A percentile compares a stretch with the other conserved stretches of the same genome.
Conservation (phyloP, 164 flowering plant genomes). For the Nelumbo lutea region DNA sequence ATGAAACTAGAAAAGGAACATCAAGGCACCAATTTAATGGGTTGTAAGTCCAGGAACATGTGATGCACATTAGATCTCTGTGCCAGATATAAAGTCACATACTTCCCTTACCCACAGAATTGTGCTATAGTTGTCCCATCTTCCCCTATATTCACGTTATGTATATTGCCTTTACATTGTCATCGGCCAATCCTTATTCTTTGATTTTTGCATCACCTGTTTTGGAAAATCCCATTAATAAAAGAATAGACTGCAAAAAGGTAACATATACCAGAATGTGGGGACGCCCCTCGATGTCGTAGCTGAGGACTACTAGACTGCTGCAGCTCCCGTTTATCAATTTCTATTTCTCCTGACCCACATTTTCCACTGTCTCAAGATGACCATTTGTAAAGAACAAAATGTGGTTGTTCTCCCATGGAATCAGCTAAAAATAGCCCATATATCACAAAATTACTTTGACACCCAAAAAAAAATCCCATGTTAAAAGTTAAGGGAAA, state of each 20-base stretch:
- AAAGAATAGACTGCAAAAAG: background rate
- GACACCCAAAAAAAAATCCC: background rate
- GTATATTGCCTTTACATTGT: background rate
- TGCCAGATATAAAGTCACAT: background rate
- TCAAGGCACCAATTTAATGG: background rate
- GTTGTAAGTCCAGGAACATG: background rate
- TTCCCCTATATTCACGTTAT: background rate
- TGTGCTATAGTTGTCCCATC: too few species aligned
- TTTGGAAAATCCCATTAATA: background rate
- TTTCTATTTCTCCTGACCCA: slow-evolving; percentile 22
- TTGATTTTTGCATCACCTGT: too few species aligned
- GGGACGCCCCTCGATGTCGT: slow-evolving; percentile 30
- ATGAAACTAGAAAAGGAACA: background rate
- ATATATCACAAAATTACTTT: background rate
- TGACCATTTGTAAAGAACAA: slow-evolving; percentile 60
- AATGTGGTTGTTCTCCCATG: slow-evolving; percentile 29
- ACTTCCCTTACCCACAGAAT: background rate
- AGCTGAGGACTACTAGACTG: slow-evolving; percentile 30
- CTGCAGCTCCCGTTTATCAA: slow-evolving; percentile 28
- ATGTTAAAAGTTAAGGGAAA: too few species aligned
- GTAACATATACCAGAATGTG: slow-evolving; percentile 31
- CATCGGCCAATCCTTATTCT: background rate
- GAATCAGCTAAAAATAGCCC: slow-evolving; percentile 8
- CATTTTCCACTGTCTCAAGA: slow-evolving; percentile 20
- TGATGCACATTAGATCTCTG: background rate